A percentile compares a stretch with the other conserved stretches of the same genome.
phyloP scores from a whole-genome alignment of 345 rosid species.

The Orychophragmus violaceus region DNA sequence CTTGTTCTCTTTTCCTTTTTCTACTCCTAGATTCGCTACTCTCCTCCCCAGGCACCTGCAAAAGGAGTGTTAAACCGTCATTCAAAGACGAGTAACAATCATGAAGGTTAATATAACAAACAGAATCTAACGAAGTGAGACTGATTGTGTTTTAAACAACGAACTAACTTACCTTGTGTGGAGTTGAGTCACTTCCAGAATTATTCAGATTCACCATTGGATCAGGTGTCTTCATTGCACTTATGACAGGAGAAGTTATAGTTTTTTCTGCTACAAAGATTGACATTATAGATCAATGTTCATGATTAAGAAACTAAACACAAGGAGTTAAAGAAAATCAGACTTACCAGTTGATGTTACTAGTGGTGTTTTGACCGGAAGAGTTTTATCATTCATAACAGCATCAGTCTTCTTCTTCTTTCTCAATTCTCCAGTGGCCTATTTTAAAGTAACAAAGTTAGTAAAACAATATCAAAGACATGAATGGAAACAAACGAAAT shows the following conservation, averaged over 20 bases:
- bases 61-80: background rate
- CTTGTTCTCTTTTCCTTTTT: slow-evolving; percentile 14
- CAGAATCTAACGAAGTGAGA: background rate
- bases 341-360: slow-evolving; percentile 9
- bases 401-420: slow-evolving; percentile 14
- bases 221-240: background rate
- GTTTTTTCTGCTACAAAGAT: slow-evolving; percentile 13
- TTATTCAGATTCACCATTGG: background rate
- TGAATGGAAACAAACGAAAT: background rate
- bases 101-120: background rate
- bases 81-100: background rate
- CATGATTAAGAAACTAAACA: background rate
- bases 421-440: slow-evolving; percentile 14
- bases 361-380: slow-evolving; percentile 9
- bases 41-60: slow-evolving; percentile 4
- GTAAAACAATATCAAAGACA: background rate
- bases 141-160: background rate
- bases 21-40: background rate
- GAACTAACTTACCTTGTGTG: background rate
- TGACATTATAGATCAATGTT: background rate
- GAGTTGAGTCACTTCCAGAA: background rate
- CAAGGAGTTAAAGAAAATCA: background rate
- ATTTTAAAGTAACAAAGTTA: background rate
- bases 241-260: too few relatives aligned
- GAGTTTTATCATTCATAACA: slow-evolving; percentile 36